Evolutionary conservation across 805 yeast genomes (phyloP).

Genomic region (Saccharomycopsis malanga): DNA sequence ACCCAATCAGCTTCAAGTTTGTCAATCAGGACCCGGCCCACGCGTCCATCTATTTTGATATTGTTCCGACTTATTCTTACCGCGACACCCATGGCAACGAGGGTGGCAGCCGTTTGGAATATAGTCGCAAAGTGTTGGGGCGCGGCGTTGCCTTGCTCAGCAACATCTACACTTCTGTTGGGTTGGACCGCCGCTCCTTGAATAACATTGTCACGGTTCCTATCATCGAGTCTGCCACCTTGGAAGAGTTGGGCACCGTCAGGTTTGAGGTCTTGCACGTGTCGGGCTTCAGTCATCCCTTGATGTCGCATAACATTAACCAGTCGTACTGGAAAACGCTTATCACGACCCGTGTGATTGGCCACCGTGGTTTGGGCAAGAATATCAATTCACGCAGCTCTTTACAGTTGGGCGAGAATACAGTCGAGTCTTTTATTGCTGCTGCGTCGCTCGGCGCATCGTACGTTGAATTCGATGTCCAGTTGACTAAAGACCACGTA

Average conservation of each 20-base stretch:
- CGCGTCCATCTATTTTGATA: slow-evolving; percentile 65
- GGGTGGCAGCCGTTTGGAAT: slow-evolving; percentile 14
- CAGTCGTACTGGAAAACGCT: slow-evolving; percentile 89
- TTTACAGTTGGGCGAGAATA: slow-evolving; percentile 90
- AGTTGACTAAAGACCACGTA: slow-evolving; percentile 79
- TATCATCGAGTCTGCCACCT: slow-evolving; percentile 59
- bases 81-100: slow-evolving; percentile 25
- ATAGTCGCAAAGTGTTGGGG: slow-evolving; percentile 50
- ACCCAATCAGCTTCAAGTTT: slow-evolving; percentile 68
- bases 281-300: slow-evolving; percentile 64
- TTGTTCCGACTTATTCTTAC: slow-evolving; percentile 79
- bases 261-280: slow-evolving; percentile 70
- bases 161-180: slow-evolving; percentile 57
- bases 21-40: slow-evolving; percentile 40
- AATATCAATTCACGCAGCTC: slow-evolving; percentile 66
- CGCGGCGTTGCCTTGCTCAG: slow-evolving; percentile 74
- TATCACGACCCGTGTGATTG: slow-evolving; percentile 85
- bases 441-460: slow-evolving; percentile 96
- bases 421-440: slow-evolving; percentile 89
- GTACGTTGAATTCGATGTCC: slow-evolving; percentile 95
- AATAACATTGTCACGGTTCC: slow-evolving; percentile 65
- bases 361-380: slow-evolving; percentile 93
- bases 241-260: slow-evolving; percentile 71
- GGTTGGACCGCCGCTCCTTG: slow-evolving; percentile 58
- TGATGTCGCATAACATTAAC: slow-evolving; percentile 54